These are phyloP conservation scores for Globisporangium sylvaticum DNA, from an alignment of 352 stramenopile genomes.

Conservation along the genomic window DNA sequence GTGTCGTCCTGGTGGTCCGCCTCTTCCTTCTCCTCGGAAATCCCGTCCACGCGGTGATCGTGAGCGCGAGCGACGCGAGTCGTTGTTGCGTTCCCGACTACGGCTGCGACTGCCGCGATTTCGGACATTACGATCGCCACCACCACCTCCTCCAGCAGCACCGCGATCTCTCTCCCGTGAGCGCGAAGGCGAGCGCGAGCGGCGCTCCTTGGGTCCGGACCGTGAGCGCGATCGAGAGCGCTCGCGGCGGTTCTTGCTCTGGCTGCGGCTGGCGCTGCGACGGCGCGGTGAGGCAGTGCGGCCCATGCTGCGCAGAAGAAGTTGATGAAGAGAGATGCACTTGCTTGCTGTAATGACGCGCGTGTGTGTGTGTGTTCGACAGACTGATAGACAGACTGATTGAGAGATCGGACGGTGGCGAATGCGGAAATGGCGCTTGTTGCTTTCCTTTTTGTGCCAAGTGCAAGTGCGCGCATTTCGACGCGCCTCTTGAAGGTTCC, in stretches of 20 bases:
- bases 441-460: conserved; percentile 1
- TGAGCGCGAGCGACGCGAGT: conserved; percentile 20
- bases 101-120: conserved; percentile 10
- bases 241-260: conserved; percentile 20
- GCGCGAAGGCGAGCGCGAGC: conserved; percentile 30
- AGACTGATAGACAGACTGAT: not conserved
- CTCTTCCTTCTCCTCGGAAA: not conserved
- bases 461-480: not conserved
- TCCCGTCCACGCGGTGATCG: conserved; percentile 22
- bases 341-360: not conserved
- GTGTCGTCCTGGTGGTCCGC: conserved; percentile 5
- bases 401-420: not conserved
- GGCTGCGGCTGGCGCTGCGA: conserved; percentile 31
- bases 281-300: conserved; percentile 49
- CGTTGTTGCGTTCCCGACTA: conserved; percentile 17
- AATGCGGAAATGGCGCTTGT: conserved; percentile 11
- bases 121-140: not conserved
- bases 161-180: conserved; percentile 26
- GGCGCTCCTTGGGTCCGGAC: conserved; percentile 17
- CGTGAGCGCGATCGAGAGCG: conserved; percentile 38
- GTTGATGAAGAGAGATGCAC: not conserved
- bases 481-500: not conserved
- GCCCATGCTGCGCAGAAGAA: conserved; percentile 20
- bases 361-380: not conserved
- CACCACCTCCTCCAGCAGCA: conserved; percentile 10